These are phyloP conservation scores for Tetrapyrgos nigripes DNA, from an alignment of 1,284 basidiomycete genomes.

Conservation along the genomic window DNA sequence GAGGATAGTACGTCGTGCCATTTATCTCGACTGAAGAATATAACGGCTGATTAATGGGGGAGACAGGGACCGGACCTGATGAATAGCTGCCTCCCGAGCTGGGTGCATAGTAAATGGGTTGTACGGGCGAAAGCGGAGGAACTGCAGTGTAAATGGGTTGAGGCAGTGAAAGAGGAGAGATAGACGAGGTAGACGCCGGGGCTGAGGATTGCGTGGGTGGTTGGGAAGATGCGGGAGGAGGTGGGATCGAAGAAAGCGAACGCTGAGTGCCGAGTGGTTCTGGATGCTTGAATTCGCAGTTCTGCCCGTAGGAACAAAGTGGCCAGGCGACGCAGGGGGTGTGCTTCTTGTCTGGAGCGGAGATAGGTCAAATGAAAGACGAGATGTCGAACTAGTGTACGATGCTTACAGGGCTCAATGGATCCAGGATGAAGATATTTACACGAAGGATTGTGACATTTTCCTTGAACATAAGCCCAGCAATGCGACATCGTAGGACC, in stretches of 20 bases:
- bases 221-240: background rate
- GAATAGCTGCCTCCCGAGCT: background rate
- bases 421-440: conserved; percentile 42
- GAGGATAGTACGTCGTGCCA: conserved; percentile 41
- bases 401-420: conserved; percentile 37
- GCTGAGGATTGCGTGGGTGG: background rate
- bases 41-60: background rate
- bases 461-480: conserved; percentile 47
- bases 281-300: conserved; percentile 37
- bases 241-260: background rate
- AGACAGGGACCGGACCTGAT: background rate
- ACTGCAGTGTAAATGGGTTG: background rate
- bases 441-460: conserved; percentile 38
- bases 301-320: conserved; percentile 31
- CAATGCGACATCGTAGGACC: conserved; percentile 35
- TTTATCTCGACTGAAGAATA: conserved; percentile 28
- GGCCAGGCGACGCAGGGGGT: conserved; percentile 45
- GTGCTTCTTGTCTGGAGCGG: conserved; percentile 32
- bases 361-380: conserved; percentile 19
- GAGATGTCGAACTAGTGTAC: conserved; percentile 8
- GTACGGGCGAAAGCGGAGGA: background rate
- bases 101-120: conserved; percentile 4
- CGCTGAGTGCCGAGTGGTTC: conserved; percentile 1
- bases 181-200: background rate
- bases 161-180: background rate